Percentiles rank a stretch among this genome's conserved stretches.
Evolutionary conservation across 345 rosid species (phyloP).

Genomic region (Streptanthus diversifolius): DNA sequence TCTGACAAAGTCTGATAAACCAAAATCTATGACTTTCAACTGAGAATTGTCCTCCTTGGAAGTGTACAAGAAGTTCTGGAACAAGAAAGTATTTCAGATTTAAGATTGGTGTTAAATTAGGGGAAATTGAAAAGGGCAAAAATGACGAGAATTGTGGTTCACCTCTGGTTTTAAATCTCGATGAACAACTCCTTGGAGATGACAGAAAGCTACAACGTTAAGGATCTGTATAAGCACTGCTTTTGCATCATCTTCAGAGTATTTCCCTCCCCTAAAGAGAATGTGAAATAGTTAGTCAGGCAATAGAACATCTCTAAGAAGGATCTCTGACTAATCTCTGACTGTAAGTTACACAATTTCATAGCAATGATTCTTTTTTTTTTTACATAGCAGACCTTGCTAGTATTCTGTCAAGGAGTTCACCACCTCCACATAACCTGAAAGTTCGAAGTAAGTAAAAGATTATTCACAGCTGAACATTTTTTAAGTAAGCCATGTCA

Average conservation of each 20-base stretch:
- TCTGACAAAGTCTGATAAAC: constrained; percentile 92
- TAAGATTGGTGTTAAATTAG: constrained; percentile 10
- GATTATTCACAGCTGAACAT: background rate
- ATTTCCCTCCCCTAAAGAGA: constrained; percentile 84
- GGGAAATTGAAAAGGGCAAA: background rate
- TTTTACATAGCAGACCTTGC: constrained; percentile 54
- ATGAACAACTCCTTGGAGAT: constrained; percentile 97
- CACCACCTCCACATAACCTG: constrained; percentile 99
- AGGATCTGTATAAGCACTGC: constrained; percentile 84
- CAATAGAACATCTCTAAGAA: background rate
- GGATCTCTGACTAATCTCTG: constrained; percentile 11
- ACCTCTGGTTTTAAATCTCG: constrained; percentile 99
- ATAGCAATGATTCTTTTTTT: background rate
- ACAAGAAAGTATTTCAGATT: constrained; percentile 30
- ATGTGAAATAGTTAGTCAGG: constrained; percentile 29
- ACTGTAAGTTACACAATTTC: background rate
- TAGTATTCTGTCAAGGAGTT: constrained; percentile 90
- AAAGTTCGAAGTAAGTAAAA: constrained; percentile 6
- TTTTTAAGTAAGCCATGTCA: background rate
- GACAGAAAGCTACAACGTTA: constrained; percentile 86
- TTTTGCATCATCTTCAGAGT: constrained; percentile 93
- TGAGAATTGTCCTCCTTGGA: constrained; percentile 81
- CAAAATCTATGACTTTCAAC: constrained; percentile 93
- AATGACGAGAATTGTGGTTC: constrained; percentile 11
- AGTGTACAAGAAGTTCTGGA: constrained; percentile 84